Conservation (phyloP, 495 filamentous ascomycete genomes). For the Choiromyces venosus region DNA sequence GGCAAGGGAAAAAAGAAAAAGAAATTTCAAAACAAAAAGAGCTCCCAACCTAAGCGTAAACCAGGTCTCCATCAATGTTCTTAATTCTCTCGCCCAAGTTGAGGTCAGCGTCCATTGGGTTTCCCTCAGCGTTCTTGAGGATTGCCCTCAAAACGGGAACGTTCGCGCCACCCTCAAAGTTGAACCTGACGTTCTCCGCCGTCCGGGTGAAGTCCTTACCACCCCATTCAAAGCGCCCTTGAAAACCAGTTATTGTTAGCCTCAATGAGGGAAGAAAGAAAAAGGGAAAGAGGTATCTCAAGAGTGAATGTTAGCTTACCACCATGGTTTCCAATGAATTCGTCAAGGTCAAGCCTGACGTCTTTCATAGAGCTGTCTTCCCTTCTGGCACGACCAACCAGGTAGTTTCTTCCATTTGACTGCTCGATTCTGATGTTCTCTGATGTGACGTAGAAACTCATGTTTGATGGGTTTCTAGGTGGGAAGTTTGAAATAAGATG, state of each 20-base stretch:
- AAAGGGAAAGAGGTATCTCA: not conserved
- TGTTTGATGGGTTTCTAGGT: constrained; percentile 16
- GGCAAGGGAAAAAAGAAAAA: not conserved
- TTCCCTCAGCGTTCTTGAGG: constrained; percentile 37
- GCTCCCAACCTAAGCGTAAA: constrained; percentile 12
- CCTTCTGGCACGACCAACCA: constrained; percentile 33
- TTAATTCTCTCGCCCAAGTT: constrained; percentile 48
- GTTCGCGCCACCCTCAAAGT: constrained; percentile 42
- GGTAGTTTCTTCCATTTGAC: constrained; percentile 32
- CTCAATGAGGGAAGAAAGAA: not conserved
- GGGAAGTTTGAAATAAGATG: not conserved
- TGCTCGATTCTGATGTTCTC: constrained; percentile 36
- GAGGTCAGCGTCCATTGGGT: constrained; percentile 43
- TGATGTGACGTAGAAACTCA: constrained; percentile 47
- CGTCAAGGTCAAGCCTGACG: constrained; percentile 42
- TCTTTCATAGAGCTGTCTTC: constrained; percentile 39
- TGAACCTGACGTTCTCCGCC: constrained; percentile 41
- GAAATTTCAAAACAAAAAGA: not conserved
- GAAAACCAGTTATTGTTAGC: not conserved
- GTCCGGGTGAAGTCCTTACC: constrained; percentile 43
- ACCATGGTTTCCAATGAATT: constrained; percentile 44
- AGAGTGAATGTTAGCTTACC: constrained; percentile 36
- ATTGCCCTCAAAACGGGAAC: constrained; percentile 46
- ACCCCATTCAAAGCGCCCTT: constrained; percentile 48
- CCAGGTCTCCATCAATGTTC: constrained; percentile 45